Evolutionary conservation across 176 grass and related monocot genomes (phyloP).

Genomic region (Pontederia paniculata): DNA sequence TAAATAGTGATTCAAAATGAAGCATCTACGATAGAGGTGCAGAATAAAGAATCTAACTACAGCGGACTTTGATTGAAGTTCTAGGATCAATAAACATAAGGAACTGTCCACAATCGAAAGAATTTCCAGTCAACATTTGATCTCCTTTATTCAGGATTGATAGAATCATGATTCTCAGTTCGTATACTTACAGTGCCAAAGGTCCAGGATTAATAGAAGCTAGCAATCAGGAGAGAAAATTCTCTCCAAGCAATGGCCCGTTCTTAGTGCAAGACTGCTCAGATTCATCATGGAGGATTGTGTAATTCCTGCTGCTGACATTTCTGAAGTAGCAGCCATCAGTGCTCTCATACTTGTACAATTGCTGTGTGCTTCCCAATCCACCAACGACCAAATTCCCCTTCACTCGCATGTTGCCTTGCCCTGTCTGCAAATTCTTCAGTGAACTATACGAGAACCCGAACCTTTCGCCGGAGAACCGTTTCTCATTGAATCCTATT

Average conservation of each 20-base stretch:
- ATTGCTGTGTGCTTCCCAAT: conserved; percentile 33
- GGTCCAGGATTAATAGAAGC: conserved; percentile 6
- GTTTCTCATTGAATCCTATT: conserved; percentile 43
- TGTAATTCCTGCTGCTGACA: conserved; percentile 57
- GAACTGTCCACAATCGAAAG: too few relatives aligned
- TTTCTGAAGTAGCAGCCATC: conserved; percentile 61
- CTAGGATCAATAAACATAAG: too few relatives aligned
- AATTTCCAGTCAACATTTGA: too few relatives aligned
- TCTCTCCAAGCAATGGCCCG: neutral
- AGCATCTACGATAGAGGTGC: too few relatives aligned
- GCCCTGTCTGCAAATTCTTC: conserved; percentile 42
- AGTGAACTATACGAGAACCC: conserved; percentile 44
- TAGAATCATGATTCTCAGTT: too few relatives aligned
- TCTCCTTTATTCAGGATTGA: too few relatives aligned
- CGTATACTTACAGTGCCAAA: conserved; percentile 13
- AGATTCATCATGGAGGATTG: conserved; percentile 31
- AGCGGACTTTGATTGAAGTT: too few relatives aligned
- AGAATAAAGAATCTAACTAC: too few relatives aligned
- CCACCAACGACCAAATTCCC: conserved; percentile 26
- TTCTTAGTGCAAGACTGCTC: conserved; percentile 37
- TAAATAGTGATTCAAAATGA: too few relatives aligned
- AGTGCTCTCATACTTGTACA: conserved; percentile 54
- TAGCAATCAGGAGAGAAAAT: conserved; percentile 6
- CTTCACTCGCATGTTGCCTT: conserved; percentile 25
- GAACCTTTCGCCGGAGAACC: conserved; percentile 40